phyloP scores from a whole-genome alignment of 257 asterid genomes.

The Sherardia arvensis region DNA sequence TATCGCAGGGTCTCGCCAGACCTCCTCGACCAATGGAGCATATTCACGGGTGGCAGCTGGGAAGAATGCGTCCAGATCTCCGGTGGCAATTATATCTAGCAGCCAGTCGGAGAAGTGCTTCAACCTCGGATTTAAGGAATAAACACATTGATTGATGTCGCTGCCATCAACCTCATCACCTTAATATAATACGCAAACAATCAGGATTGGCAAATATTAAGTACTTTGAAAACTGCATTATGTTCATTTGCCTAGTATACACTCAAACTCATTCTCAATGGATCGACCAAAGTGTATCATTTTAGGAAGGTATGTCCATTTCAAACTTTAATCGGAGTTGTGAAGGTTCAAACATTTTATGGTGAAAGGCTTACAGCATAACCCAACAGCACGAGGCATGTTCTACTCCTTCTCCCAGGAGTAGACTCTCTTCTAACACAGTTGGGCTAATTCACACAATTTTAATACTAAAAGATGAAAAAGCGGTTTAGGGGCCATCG shows the following conservation, averaged over 20 bases:
- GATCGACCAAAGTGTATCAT: background rate
- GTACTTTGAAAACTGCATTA: background rate
- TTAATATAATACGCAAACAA: constrained; percentile 17
- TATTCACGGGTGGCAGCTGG: constrained; percentile 99
- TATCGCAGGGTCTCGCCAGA: constrained; percentile 87
- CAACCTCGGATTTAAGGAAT: constrained; percentile 72
- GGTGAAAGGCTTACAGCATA: background rate
- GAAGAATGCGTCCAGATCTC: constrained; percentile 91
- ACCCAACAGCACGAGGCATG: background rate
- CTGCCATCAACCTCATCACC: constrained; percentile 39
- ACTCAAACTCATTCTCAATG: background rate
- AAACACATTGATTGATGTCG: constrained; percentile 43
- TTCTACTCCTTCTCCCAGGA: background rate
- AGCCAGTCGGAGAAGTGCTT: constrained; percentile 97
- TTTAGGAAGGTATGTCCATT: background rate
- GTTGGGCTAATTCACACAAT: background rate
- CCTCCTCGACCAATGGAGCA: constrained; percentile 95
- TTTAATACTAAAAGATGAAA: background rate
- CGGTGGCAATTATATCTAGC: constrained; percentile 87
- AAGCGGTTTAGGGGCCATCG: background rate
- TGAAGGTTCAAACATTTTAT: background rate
- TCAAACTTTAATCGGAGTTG: background rate
- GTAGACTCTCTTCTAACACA: background rate
- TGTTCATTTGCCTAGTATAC: background rate
- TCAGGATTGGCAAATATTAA: background rate